phyloP scores from a whole-genome alignment of 441 rosid species.

The Pelargonium australe region DNA sequence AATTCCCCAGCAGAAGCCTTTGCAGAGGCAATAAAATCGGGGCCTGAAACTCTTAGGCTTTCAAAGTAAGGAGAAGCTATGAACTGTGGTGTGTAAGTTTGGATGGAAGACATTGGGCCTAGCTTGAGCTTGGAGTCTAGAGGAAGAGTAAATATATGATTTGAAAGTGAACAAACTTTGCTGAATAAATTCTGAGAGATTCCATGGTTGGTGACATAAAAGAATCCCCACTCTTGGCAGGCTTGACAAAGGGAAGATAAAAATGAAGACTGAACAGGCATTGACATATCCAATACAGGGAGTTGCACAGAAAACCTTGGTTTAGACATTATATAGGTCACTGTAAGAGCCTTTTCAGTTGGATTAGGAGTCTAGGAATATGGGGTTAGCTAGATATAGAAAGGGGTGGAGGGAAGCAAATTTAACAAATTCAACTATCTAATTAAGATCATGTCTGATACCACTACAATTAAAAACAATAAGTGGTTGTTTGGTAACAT shows the following conservation, averaged over 20 bases:
- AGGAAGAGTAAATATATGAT: constrained; percentile 42
- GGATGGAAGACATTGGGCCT: constrained; percentile 39
- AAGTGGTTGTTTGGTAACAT: too few relatives aligned
- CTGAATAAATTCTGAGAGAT: constrained; percentile 38
- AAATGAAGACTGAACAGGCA: constrained; percentile 30
- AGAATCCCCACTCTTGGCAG: constrained; percentile 62
- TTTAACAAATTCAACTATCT: background rate
- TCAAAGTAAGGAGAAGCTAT: constrained; percentile 73
- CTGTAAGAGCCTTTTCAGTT: constrained; percentile 14
- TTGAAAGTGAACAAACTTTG: constrained; percentile 35
- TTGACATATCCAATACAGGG: constrained; percentile 57
- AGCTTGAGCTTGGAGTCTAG: constrained; percentile 57
- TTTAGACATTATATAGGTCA: constrained; percentile 28
- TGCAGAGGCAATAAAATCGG: constrained; percentile 48
- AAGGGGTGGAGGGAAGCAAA: background rate
- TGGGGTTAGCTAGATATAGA: constrained; percentile 24
- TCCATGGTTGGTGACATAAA: constrained; percentile 58
- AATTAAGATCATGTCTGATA: background rate
- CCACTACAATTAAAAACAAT: too few relatives aligned
- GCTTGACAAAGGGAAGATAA: constrained; percentile 43
- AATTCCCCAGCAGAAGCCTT: constrained; percentile 43
- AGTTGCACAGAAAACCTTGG: constrained; percentile 33
- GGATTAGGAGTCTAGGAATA: constrained; percentile 28
- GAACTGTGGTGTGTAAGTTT: constrained; percentile 49
- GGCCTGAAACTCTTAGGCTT: constrained; percentile 52